Base-by-base conservation (phyloP, 192 early-diverging fungal species). In the Backusella parvicylindrica region DNA sequence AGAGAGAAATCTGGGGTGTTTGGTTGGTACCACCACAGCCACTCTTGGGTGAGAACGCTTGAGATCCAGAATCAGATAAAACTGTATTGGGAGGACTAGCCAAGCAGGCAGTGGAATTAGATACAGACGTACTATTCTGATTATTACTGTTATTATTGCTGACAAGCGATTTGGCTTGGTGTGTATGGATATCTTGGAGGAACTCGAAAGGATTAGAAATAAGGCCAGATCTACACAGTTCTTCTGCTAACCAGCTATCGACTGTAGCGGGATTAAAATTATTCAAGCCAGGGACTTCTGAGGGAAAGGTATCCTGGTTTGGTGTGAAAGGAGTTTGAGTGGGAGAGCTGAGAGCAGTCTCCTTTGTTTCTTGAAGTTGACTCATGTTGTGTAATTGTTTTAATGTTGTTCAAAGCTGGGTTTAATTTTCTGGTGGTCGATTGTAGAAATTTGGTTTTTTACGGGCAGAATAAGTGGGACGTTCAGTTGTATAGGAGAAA, bases 231-330 rank as follows among this genome's bases (percentile, higher is more conserved):
- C 83, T 82, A 35, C 81, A 72, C 9, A 87, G 79, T 65, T 87
- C 86, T 47, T 79, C 70, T 50, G 83, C 82, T 26, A 87, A 76
- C 84, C 86, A 86, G 40, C 83, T 81, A 75, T 87, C 86, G 26
- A 87, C 40, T 13, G 35, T 32, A 26, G 36, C 33, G 8, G 64
- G 32, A n/a, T 41, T 47, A 26, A 67, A 33, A 47, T 49, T 16
- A 6, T 68, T 8, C 0, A 60, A 31, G 40, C 21, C 43, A 37
- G 68, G 47, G 3, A 63, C 64, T 26, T 33, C n/a, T 7, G 31
- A 9, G 0, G 71, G 9, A 2, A 72, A 32, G 6, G 23, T 12
- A 26, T 63, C 35, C 26, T 60, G 53, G 23, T 30, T 32, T 23
- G 49, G 21, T 26, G 53, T 37, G n/a, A 38, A 13, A 38, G 49